Percentiles rank a stretch among this genome's conserved stretches.
phyloP scores from a whole-genome alignment of 2,329 filamentous ascomycete genomes.

The Aaosphaeria pasadenensis region DNA sequence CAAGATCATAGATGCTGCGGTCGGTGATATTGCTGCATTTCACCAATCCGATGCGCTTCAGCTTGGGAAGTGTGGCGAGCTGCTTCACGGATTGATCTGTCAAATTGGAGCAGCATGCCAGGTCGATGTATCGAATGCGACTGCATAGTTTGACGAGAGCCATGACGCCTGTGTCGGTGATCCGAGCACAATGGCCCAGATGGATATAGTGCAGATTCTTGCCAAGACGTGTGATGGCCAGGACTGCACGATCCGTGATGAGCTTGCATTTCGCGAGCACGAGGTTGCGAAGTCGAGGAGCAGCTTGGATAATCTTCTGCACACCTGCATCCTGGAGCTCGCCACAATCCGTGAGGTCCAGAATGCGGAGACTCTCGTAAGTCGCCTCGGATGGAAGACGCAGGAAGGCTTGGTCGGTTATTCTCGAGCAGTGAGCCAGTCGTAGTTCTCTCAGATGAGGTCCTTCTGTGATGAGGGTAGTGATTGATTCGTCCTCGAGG shows the following conservation, averaged over 20 bases:
- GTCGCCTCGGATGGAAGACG: conserved; percentile 64
- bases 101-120: conserved; percentile 88
- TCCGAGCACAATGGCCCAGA: conserved; percentile 85
- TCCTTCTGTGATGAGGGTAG: conserved; percentile 73
- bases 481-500: conserved; percentile 81
- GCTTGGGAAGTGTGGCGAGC: conserved; percentile 81
- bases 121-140: conserved; percentile 92
- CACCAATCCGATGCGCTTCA: conserved; percentile 91
- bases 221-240: conserved; percentile 81
- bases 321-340: conserved; percentile 84
- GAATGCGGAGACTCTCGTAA: conserved; percentile 86
- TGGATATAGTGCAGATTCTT: conserved; percentile 98
- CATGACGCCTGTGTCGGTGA: conserved; percentile 86
- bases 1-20: conserved; percentile 79
- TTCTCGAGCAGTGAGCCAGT: conserved; percentile 77
- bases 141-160: conserved; percentile 83
- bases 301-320: conserved; percentile 79
- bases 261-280: conserved; percentile 92
- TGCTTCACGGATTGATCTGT: conserved; percentile 85
- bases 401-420: conserved; percentile 87
- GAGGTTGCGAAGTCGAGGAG: conserved; percentile 85
- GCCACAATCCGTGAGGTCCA: conserved; percentile 87
- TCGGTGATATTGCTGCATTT: conserved; percentile 93
- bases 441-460: conserved; percentile 86
- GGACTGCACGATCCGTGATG: conserved; percentile 84